Conservation (phyloP, 2,329 filamentous ascomycete genomes). For the Pyrenochaeta sp. region DNA sequence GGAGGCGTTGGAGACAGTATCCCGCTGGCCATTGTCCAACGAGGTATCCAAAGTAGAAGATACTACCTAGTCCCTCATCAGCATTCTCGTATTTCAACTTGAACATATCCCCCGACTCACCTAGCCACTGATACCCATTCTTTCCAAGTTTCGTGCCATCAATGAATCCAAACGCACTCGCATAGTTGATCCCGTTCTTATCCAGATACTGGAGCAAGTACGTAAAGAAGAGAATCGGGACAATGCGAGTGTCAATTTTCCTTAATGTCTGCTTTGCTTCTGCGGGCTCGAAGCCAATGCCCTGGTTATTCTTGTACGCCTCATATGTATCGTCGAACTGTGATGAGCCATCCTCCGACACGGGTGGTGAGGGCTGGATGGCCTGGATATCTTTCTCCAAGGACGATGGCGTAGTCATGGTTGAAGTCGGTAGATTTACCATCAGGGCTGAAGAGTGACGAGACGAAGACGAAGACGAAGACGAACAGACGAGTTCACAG, state of each 20-base stretch:
- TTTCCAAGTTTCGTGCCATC: constrained; percentile 55
- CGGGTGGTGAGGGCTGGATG: constrained; percentile 22
- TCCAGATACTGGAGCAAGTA: constrained; percentile 54
- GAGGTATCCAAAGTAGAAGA: constrained; percentile 62
- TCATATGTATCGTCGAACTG: constrained; percentile 44
- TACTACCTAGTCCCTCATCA: constrained; percentile 39
- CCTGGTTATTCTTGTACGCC: constrained; percentile 38
- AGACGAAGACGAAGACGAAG: neutral
- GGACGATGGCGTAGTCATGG: neutral
- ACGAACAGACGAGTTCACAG: neutral
- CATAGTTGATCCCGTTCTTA: constrained; percentile 62
- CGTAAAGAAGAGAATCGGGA: constrained; percentile 44
- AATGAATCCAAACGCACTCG: constrained; percentile 59
- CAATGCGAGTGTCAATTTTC: constrained; percentile 41
- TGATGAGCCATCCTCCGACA: constrained; percentile 31
- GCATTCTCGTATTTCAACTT: neutral
- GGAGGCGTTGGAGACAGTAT: constrained; percentile 55
- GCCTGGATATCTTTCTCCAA: constrained; percentile 25
- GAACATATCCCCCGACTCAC: constrained; percentile 3
- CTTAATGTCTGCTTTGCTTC: constrained; percentile 41
- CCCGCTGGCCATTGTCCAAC: constrained; percentile 57
- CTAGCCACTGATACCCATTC: constrained; percentile 59
- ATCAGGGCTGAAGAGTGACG: neutral
- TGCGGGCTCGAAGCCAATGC: constrained; percentile 22
- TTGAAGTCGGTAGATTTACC: neutral